Conservation (phyloP, 768 basidiomycete species). For the Termitomyces sp. region DNA sequence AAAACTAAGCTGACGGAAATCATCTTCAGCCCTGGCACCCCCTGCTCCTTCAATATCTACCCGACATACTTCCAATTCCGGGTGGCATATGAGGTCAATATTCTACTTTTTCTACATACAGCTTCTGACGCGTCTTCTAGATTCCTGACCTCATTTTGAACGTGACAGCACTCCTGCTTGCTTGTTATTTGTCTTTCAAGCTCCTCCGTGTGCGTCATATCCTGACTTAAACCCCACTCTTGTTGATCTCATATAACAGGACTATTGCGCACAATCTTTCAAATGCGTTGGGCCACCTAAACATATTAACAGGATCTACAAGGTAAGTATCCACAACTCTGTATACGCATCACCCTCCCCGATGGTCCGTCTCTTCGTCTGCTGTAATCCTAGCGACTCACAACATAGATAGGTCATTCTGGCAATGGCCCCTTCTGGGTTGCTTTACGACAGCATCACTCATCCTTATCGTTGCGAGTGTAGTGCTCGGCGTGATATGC, state of each 20-base stretch:
- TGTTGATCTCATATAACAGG: conserved; percentile 20
- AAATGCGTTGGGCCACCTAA: conserved; percentile 51
- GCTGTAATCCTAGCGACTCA: background rate
- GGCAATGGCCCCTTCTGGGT: conserved; percentile 48
- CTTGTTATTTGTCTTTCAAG: conserved; percentile 40
- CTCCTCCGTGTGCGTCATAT: conserved; percentile 35
- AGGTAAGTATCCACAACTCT: conserved; percentile 25
- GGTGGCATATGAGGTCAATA: conserved; percentile 37
- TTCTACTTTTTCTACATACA: background rate
- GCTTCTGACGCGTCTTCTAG: conserved; percentile 21
- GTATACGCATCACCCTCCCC: conserved; percentile 4
- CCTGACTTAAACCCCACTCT: background rate
- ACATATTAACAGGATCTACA: conserved; percentile 47
- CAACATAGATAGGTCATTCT: conserved; percentile 34
- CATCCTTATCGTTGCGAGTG: conserved; percentile 35
- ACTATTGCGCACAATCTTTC: conserved; percentile 45
- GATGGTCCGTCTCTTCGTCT: conserved; percentile 30
- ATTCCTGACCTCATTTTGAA: conserved; percentile 48
- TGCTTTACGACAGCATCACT: conserved; percentile 43
- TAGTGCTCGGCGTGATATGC: conserved; percentile 45
- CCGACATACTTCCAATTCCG: conserved; percentile 39
- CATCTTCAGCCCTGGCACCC: conserved; percentile 34
- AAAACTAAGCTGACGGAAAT: conserved; percentile 31
- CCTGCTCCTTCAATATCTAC: conserved; percentile 49
- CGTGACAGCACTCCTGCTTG: conserved; percentile 37